phyloP scores from a whole-genome alignment of 78 protist genomes.

The Trichosphaerium sp. region DNA sequence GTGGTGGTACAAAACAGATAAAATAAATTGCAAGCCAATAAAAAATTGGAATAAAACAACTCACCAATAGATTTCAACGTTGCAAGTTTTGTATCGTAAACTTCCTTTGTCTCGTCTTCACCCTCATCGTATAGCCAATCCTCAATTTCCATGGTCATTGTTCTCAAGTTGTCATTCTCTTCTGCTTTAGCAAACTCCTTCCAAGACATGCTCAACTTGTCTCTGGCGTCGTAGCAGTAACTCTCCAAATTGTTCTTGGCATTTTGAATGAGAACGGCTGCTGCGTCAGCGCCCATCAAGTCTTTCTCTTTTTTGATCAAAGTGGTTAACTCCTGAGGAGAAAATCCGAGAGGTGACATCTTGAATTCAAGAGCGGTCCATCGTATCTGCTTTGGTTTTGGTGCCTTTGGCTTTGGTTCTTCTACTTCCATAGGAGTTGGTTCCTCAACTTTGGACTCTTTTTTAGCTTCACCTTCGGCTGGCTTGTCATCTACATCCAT shows the following conservation, averaged over 20 bases:
- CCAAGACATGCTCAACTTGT: constrained; percentile 20
- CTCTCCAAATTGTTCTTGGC: constrained; percentile 66
- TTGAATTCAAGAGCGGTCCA: constrained; percentile 12
- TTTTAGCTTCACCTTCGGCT: not conserved
- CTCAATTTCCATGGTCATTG: constrained; percentile 26
- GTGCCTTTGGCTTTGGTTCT: constrained; percentile 16
- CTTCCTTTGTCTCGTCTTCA: constrained; percentile 66
- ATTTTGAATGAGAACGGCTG: too few relatives aligned
- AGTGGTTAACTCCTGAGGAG: constrained; percentile 6
- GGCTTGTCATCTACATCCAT: not conserved
- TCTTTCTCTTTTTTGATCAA: constrained; percentile 41
- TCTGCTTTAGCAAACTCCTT: constrained; percentile 17
- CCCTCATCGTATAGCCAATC: constrained; percentile 91
- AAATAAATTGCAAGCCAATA: too few relatives aligned
- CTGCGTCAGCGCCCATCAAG: constrained; percentile 52
- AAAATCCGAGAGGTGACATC: not conserved
- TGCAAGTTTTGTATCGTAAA: constrained; percentile 34
- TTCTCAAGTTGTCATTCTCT: constrained; percentile 17
- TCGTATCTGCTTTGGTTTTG: constrained; percentile 38
- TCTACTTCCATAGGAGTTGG: constrained; percentile 14
- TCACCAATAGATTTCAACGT: not conserved
- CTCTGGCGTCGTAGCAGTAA: constrained; percentile 72
- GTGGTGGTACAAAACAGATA: too few relatives aligned
- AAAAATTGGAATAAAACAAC: too few relatives aligned
- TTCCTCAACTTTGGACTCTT: constrained; percentile 6